These are phyloP conservation scores for Alopecurus myosuroides DNA, from an alignment of 176 grass and related monocot species.

Conservation along the genomic window DNA sequence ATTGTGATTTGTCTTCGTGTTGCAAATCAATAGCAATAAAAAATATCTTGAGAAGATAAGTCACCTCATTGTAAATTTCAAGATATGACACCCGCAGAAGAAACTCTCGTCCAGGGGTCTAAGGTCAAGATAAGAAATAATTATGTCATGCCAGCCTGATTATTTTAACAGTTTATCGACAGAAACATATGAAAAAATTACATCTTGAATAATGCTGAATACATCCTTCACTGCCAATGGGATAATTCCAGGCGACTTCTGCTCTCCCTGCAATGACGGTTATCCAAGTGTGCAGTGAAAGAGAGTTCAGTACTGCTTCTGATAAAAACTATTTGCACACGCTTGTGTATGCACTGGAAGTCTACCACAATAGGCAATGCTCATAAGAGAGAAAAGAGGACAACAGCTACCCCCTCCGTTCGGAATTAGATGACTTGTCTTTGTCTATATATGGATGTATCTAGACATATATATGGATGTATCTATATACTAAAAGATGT, in stretches of 20 bases:
- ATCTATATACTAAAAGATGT: too few relatives aligned
- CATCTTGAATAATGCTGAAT: conserved; percentile 99
- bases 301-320: background rate
- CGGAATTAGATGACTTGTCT: too few relatives aligned
- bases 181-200: conserved; percentile 33
- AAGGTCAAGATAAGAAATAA: conserved; percentile 31
- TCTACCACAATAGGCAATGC: background rate
- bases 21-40: conserved; percentile 12
- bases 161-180: background rate
- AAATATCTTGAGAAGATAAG: conserved; percentile 21
- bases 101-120: conserved; percentile 98
- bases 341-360: background rate
- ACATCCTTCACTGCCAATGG: conserved; percentile 97
- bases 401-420: too few relatives aligned
- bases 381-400: background rate
- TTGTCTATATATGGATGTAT: too few relatives aligned
- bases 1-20: background rate
- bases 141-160: conserved; percentile 20
- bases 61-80: conserved; percentile 99
- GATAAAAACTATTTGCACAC: background rate
- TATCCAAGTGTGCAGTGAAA: conserved; percentile 7
- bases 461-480: too few relatives aligned
- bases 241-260: conserved; percentile 98
- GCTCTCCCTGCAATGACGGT: conserved; percentile 66
- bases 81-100: conserved; percentile 98